Percentiles rank a stretch among this genome's conserved stretches.
Evolutionary conservation across 2,329 filamentous ascomycete genomes (phyloP).

Genomic region (Anthostomella pinea): DNA sequence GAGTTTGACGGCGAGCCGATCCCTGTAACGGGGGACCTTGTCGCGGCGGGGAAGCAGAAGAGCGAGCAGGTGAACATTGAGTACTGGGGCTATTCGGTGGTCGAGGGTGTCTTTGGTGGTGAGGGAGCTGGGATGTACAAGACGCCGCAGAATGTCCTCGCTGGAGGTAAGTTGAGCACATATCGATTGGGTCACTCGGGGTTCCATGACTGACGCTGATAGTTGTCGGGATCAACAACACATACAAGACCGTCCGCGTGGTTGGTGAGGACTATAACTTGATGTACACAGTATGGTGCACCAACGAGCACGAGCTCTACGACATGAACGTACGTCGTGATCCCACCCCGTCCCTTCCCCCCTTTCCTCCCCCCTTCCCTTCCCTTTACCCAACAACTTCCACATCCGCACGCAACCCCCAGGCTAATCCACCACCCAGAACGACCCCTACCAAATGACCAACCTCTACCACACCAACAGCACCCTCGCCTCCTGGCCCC

Average conservation of each 20-base stretch:
- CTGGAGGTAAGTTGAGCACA: too few species aligned
- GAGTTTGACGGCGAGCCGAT: slow-evolving; percentile 51
- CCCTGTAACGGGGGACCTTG: slow-evolving; percentile 31
- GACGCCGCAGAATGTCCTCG: too few species aligned
- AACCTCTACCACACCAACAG: slow-evolving; percentile 37
- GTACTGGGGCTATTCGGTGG: slow-evolving; percentile 1
- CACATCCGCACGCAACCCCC: neutral
- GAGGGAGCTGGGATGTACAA: too few species aligned
- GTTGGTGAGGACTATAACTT: slow-evolving; percentile 54
- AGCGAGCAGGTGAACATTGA: slow-evolving; percentile 5
- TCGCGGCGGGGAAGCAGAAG: slow-evolving; percentile 8
- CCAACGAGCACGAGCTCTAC: slow-evolving; percentile 64
- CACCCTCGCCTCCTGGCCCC: slow-evolving; percentile 32
- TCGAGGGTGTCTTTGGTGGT: slow-evolving; percentile 1
- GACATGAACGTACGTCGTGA: slow-evolving; percentile 50
- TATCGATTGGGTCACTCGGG: too few species aligned
- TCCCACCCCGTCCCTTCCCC: neutral
- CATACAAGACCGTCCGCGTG: slow-evolving; percentile 60
- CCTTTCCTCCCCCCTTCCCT: neutral
- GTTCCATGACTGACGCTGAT: too few species aligned
- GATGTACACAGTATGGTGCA: slow-evolving; percentile 69
- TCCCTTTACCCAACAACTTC: neutral
- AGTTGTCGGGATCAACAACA: slow-evolving; percentile 42
- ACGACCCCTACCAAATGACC: slow-evolving; percentile 49
- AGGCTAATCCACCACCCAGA: slow-evolving; percentile 29